Conservation (phyloP, 2,329 filamentous ascomycete genomes). For the Scedosporium apiospermum region DNA sequence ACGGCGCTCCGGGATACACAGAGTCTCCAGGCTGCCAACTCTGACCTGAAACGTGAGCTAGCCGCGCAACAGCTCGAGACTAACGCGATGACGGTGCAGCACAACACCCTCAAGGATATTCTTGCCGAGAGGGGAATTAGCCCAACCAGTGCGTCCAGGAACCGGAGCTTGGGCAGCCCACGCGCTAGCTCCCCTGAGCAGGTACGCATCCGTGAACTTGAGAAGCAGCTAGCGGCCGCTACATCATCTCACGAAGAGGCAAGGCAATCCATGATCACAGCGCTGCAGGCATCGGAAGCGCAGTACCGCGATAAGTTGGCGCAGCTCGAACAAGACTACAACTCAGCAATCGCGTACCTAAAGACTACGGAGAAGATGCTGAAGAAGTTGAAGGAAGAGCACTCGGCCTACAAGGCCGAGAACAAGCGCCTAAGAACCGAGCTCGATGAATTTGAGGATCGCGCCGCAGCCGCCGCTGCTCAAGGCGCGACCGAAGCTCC, state of each 20-base stretch:
- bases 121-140: slow-evolving; percentile 82
- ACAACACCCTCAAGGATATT: slow-evolving; percentile 87
- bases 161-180: slow-evolving; percentile 61
- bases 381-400: slow-evolving; percentile 94
- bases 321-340: slow-evolving; percentile 93
- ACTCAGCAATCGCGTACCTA: slow-evolving; percentile 95
- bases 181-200: slow-evolving; percentile 73
- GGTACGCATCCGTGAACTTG: slow-evolving; percentile 70
- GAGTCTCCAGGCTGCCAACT: slow-evolving; percentile 67
- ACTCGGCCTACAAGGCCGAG: slow-evolving; percentile 83
- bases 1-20: slow-evolving; percentile 75
- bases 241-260: slow-evolving; percentile 78
- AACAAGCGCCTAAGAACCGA: slow-evolving; percentile 77
- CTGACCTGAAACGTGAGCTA: slow-evolving; percentile 72
- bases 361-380: slow-evolving; percentile 99
- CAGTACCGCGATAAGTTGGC: slow-evolving; percentile 88
- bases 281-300: slow-evolving; percentile 78
- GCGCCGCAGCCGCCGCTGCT: slow-evolving; percentile 29
- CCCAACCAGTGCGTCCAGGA: slow-evolving; percentile 53
- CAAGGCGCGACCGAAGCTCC: slow-evolving; percentile 29
- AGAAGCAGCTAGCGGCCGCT: slow-evolving; percentile 73
- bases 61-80: slow-evolving; percentile 83
- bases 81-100: slow-evolving; percentile 87
- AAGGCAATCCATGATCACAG: slow-evolving; percentile 64
- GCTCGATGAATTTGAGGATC: slow-evolving; percentile 57